Base-by-base conservation (phyloP, 352 stramenopile species). In the Thalassiosira sp. region DNA sequence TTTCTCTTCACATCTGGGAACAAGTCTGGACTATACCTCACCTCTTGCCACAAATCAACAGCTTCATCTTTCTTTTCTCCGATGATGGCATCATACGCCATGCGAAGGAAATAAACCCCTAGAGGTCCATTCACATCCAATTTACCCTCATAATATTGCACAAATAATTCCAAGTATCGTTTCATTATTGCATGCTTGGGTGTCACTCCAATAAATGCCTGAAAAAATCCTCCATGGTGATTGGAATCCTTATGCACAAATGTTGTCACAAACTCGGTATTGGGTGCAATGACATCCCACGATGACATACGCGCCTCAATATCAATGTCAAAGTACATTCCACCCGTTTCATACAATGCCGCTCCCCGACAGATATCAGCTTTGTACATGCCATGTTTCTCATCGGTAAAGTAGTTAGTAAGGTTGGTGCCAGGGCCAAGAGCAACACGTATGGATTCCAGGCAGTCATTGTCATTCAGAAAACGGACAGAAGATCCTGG, bases 311-410 rank as follows among this genome's bases (percentile, higher is more conserved):
- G 68, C 13, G 87, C 75, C 16, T 87, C 79, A 5, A 93, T 72
- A 72, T 93, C 87, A 48, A 90, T 85, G 74, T 93, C 87, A 60
- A 93, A 83, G 64, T 93, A 93, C 18, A 91, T 42, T 13, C 87
- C 87, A 24, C 87, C 87, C 10, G 70, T 80, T 76, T 91, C 76
- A 16, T 85, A 89, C n/a, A 93, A 57, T 5, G 87, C 87, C 22
- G 72, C 79, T n/a, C 84, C 87, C 8, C 87, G 74, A 73, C 87
- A 93, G 42, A 91, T 86, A 45, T 93, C 87, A 3, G 82, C 87
- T 49, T 91, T 90, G 77, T 86, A 90, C 87, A 93, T 93, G 5
- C 87, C 87, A 40, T 76, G 43, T 31, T 25, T 42, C 78, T 91
- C 85, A 7, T 73, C 27, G 8, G 13, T 2, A 74, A 91, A 91